A percentile compares a stretch with the other conserved stretches of the same genome.
phyloP scores from a whole-genome alignment of 1,139 yeast genomes.

The Suhomyces panamericanus region DNA sequence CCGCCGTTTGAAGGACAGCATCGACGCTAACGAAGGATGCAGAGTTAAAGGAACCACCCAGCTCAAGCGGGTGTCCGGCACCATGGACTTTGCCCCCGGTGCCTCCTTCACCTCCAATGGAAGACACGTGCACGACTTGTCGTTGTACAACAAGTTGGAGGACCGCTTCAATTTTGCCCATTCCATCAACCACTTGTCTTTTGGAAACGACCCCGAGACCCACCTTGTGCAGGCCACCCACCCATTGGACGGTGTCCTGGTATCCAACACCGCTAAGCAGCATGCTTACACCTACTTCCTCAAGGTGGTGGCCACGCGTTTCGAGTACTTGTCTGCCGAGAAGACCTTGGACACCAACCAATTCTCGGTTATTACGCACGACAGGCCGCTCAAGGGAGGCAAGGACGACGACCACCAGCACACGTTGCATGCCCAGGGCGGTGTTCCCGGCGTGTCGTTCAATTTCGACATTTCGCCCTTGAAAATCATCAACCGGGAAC shows the following conservation, averaged over 20 bases:
- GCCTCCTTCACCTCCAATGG: conserved; percentile 55
- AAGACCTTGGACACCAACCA: conserved; percentile 77
- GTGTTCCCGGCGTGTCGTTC: conserved; percentile 86
- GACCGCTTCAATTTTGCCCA: conserved; percentile 72
- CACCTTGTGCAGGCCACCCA: conserved; percentile 35
- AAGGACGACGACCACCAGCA: conserved; percentile 88
- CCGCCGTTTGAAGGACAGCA: conserved; percentile 51
- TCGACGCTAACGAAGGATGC: conserved; percentile 74
- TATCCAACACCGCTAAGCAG: conserved; percentile 48
- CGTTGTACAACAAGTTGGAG: conserved; percentile 58
- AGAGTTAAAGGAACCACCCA: conserved; percentile 75
- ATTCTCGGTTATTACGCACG: conserved; percentile 87
- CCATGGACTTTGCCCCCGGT: conserved; percentile 95
- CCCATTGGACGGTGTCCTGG: conserved; percentile 66
- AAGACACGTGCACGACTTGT: conserved; percentile 80
- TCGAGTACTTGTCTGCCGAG: conserved; percentile 58
- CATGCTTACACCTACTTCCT: conserved; percentile 76
- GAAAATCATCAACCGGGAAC: conserved; percentile 84
- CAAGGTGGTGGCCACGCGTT: conserved; percentile 89
- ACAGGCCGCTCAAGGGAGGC: conserved; percentile 83
- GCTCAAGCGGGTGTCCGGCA: conserved; percentile 85
- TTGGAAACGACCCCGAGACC: conserved; percentile 60
- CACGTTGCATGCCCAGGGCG: conserved; percentile 82
- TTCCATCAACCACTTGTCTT: conserved; percentile 73
- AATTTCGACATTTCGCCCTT: conserved; percentile 90